Base-by-base conservation (phyloP, 2,329 filamentous ascomycete genomes). In the Nakataea oryzae region DNA sequence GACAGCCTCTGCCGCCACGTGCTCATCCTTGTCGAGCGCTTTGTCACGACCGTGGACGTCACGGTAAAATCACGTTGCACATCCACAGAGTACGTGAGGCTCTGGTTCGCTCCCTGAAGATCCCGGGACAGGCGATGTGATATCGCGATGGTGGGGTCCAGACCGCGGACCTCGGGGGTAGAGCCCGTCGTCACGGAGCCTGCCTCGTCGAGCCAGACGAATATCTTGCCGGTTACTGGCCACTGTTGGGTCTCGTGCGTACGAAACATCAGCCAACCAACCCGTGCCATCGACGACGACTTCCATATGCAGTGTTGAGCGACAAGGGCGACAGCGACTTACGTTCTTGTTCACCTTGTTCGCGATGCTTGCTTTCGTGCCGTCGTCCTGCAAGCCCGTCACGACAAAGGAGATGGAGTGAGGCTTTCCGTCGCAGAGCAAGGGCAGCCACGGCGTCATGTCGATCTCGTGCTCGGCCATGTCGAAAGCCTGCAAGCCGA, bases 381-480 rank as follows among this genome's bases (percentile, higher is more conserved):
- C 78, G 62, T 81, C 70, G 65, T 90, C 84, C 57, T 85, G 73
- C 11, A 93, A 75, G 0, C 89, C 89, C 0, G 81, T 80, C 5
- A 95, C 81, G 26, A 79, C 77, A 59, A 96, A 85, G 61, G 84
- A 81, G 69, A 93, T 90, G 0, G 75, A 84, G 70, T 93, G 89
- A 8, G 78, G 66, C 2, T 76, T 67, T 0, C 86, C 87, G 67
- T 93, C 86, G 65, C 83, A 86, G 0, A 95, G 78, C 1, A 88
- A 63, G 0, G 88, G 84, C 3, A 95, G 76, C 78, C 88, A 95
- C 0, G 90, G 86, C 1, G 89, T 88, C 58, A 96, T 86, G 69
- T 96, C 91, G 65, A 96, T 90, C 70, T 95, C 88, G 65, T 90
- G 86, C 70, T 95, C 90, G 57, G 83, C 79, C 28, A 96, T 77